Conservation (phyloP, 169 alveolate species). For the Cryptosporidium meleagridis region DNA sequence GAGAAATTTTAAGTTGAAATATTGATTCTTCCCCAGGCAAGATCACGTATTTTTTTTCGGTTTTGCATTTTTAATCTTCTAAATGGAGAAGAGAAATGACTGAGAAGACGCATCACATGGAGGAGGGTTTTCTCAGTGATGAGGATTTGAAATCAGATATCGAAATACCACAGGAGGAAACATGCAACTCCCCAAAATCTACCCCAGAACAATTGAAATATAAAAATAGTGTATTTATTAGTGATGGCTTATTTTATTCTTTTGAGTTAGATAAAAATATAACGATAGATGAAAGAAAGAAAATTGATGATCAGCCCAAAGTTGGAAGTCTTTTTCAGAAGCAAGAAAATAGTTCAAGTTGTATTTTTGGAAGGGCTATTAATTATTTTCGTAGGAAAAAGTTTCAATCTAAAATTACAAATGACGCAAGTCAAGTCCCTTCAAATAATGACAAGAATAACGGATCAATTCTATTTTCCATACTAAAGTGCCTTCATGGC, state of each 20-base stretch:
- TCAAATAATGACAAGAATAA: neutral
- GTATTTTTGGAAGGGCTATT: neutral
- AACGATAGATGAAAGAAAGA: neutral
- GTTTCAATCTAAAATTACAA: neutral
- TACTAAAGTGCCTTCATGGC: slow-evolving; percentile 17
- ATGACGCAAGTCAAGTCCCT: neutral
- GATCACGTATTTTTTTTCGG: neutral
- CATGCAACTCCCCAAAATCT: neutral
- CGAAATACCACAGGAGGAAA: slow-evolving; percentile 42
- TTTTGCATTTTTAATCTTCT: neutral
- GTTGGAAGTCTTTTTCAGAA: neutral
- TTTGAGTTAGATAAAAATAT: neutral
- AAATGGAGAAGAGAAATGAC: neutral
- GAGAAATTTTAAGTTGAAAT: neutral
- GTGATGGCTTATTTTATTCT: neutral
- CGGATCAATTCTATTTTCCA: neutral
- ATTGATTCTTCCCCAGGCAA: neutral
- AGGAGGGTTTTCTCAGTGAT: neutral
- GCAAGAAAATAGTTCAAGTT: neutral
- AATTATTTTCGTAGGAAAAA: neutral
- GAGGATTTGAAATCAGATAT: slow-evolving; percentile 7
- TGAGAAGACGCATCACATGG: neutral
- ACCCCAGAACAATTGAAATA: neutral
- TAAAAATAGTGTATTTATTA: neutral
- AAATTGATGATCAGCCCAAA: neutral